Evolutionary conservation across 2,329 filamentous ascomycete genomes (phyloP).

Genomic region (Colletotrichum sp.): DNA sequence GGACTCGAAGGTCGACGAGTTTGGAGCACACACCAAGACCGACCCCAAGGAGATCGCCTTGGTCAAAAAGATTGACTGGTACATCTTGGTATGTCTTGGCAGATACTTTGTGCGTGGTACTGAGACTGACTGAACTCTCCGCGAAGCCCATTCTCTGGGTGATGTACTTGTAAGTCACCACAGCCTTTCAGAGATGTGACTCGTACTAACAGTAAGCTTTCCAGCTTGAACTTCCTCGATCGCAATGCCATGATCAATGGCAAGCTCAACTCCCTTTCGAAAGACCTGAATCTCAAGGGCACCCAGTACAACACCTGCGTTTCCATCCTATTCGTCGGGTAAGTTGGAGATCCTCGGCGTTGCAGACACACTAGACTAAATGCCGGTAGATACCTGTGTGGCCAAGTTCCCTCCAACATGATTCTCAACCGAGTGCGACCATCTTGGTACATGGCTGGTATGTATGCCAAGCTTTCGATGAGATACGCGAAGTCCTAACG

Average conservation of each 20-base stretch:
- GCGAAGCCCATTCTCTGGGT: constrained; percentile 21
- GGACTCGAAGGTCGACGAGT: constrained; percentile 34
- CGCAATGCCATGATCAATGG: constrained; percentile 34
- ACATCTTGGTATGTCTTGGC: constrained; percentile 30
- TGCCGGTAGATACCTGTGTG: constrained; percentile 11
- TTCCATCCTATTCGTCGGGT: constrained; percentile 22
- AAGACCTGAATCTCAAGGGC: constrained; percentile 30
- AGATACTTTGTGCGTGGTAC: background rate
- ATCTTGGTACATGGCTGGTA: constrained; percentile 21
- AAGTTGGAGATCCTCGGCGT: background rate
- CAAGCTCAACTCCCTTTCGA: constrained; percentile 29
- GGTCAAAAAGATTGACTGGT: constrained; percentile 38
- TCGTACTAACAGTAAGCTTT: fast-evolving
- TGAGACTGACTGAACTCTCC: background rate
- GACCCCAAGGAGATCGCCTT: constrained; percentile 40
- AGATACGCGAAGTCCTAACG: background rate
- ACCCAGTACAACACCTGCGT: constrained; percentile 33
- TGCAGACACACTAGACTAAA: background rate
- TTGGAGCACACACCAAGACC: constrained; percentile 42
- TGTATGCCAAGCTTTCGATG: background rate
- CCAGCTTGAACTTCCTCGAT: constrained; percentile 29
- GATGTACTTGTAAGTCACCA: constrained; percentile 19
- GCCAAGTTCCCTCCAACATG: constrained; percentile 36
- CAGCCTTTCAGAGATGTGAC: background rate
- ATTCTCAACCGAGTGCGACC: constrained; percentile 32